Percentiles rank a stretch among this genome's conserved stretches.
Evolutionary conservation across 2,329 filamentous ascomycete genomes (phyloP).

Genomic region (Arthrocladium fulminans): DNA sequence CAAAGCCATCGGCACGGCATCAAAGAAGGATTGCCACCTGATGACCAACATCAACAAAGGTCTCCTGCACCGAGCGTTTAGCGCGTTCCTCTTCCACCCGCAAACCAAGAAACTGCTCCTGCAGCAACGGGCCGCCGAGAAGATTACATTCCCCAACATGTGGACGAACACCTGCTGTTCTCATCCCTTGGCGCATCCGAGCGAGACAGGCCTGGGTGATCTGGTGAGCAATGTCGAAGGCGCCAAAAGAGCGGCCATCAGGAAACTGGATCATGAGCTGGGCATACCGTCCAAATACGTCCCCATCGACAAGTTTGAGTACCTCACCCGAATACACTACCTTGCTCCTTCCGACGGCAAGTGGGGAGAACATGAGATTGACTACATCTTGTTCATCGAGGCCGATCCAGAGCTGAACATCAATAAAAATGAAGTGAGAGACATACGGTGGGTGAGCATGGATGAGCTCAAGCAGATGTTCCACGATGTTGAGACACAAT

Average conservation of each 20-base stretch:
- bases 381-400: slow-evolving; percentile 98
- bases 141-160: slow-evolving; percentile 98
- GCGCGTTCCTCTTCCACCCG: slow-evolving; percentile 87
- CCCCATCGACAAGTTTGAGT: slow-evolving; percentile 81
- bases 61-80: slow-evolving; percentile 93
- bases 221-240: slow-evolving; percentile 72
- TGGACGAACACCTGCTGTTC: slow-evolving; percentile 99
- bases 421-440: slow-evolving; percentile 84
- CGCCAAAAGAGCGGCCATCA: slow-evolving; percentile 82
- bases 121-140: slow-evolving; percentile 89
- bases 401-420: slow-evolving; percentile 75
- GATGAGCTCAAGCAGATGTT: slow-evolving; percentile 81
- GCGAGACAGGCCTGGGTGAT: slow-evolving; percentile 71
- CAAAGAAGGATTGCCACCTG: slow-evolving; percentile 96
- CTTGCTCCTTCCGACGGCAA: slow-evolving; percentile 83
- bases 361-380: slow-evolving; percentile 98
- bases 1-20: slow-evolving; percentile 84
- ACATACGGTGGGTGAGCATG: slow-evolving; percentile 72
- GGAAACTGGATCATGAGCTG: slow-evolving; percentile 90
- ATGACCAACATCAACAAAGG: slow-evolving; percentile 99
- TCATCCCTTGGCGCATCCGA: slow-evolving; percentile 82
- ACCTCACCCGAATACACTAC: slow-evolving; percentile 95
- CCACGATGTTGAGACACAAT: slow-evolving; percentile 61
- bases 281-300: slow-evolving; percentile 86
- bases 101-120: slow-evolving; percentile 84